Conservation (phyloP, 192 early-diverging fungal genomes). For the Umbelopsis vinacea region DNA sequence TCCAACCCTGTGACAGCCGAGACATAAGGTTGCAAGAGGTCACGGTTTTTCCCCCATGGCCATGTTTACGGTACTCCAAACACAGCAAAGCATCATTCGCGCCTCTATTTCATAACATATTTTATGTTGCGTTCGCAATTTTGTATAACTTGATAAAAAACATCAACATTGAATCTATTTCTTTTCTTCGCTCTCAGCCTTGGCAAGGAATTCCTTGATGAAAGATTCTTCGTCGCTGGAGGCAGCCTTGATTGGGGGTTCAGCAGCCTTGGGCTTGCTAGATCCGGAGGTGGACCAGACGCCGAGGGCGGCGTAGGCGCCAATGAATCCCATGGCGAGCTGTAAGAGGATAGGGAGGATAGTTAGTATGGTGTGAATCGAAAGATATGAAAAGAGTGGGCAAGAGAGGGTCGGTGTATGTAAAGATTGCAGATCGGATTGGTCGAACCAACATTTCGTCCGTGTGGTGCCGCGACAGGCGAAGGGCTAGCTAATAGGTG, state of each 20-base stretch:
- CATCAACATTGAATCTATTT: slow-evolving; percentile 19
- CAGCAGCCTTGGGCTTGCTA: slow-evolving; percentile 36
- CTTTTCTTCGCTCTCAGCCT: slow-evolving; percentile 45
- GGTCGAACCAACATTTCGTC: too few species aligned
- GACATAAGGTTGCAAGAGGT: not conserved
- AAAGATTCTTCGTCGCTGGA: slow-evolving; percentile 52
- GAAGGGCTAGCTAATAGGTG: too few species aligned
- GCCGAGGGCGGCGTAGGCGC: slow-evolving; percentile 37
- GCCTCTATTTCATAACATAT: not conserved
- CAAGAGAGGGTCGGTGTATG: not conserved
- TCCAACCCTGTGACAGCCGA: slow-evolving; percentile 1
- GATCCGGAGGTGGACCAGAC: slow-evolving; percentile 21
- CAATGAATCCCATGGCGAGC: slow-evolving; percentile 44
- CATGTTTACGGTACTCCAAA: not conserved
- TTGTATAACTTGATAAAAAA: slow-evolving; percentile 2
- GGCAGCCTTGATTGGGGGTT: slow-evolving; percentile 49
- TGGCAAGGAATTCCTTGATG: slow-evolving; percentile 50
- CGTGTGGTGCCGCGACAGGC: too few species aligned
- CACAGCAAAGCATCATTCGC: too few species aligned
- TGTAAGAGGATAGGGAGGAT: slow-evolving; percentile 19
- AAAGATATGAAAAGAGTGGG: not conserved
- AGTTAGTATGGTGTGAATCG: not conserved
- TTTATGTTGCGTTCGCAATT: slow-evolving; percentile 5
- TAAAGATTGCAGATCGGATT: too few species aligned
- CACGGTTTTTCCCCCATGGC: not conserved